Percentiles rank a stretch among this genome's conserved stretches.
Conservation (phyloP, 305 asterid species). For the Striga hermonthica region DNA sequence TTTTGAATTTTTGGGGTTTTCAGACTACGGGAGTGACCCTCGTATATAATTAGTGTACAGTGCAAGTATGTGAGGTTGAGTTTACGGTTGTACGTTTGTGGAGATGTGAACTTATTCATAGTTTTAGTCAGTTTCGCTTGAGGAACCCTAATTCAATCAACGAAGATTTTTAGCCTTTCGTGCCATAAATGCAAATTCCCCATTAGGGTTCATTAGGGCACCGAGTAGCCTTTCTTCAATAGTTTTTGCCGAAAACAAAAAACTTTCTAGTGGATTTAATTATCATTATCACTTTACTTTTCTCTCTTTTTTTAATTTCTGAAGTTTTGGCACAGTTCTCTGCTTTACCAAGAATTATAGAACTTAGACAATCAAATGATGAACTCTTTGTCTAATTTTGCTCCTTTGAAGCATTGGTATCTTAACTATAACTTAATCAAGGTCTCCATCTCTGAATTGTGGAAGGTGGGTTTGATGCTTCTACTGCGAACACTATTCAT, state of each 20-base stretch:
- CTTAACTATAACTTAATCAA: neutral
- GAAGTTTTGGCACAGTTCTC: neutral
- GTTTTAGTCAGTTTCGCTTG: slow-evolving; percentile 21
- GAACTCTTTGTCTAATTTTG: neutral
- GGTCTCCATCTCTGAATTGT: slow-evolving; percentile 27
- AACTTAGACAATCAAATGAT: neutral
- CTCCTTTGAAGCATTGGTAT: neutral
- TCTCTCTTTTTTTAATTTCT: no score
- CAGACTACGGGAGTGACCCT: neutral
- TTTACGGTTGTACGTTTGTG: slow-evolving; percentile 1
- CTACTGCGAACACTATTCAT: slow-evolving; percentile 32
- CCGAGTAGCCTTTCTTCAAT: neutral
- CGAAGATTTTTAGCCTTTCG: slow-evolving; percentile 4
- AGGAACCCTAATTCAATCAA: neutral
- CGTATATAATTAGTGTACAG: neutral
- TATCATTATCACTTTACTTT: no score
- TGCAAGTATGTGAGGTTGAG: neutral
- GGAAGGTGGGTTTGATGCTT: slow-evolving; percentile 35
- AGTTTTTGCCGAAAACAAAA: neutral
- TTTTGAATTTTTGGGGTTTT: neutral
- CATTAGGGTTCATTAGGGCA: neutral
- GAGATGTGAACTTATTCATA: neutral
- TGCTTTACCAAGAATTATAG: neutral
- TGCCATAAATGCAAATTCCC: neutral
- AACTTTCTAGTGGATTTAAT: no score